Evolutionary conservation across 169 alveolate genomes (phyloP), one percentile per base, ranked within the genome.

Genomic region (Plasmodium chabaudi): DNA sequence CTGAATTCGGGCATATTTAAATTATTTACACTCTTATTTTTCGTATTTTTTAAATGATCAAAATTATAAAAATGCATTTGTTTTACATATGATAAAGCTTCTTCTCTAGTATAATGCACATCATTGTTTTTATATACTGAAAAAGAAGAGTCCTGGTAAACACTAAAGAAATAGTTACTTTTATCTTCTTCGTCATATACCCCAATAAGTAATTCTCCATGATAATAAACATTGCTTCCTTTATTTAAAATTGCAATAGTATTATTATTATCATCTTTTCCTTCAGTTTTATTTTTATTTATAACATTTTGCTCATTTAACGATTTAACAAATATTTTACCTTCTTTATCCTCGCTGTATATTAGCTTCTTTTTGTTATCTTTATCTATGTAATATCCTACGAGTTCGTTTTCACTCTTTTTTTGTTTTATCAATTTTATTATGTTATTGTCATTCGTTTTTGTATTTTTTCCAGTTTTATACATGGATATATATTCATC

Each of bases 41-140:
- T 71, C n/a, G 13, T 63, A 21, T 82, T 82, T 67, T 65, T 82
- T 53, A 82, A 82, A 65, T 82, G 90, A 10, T 65, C 71, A 46
- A 82, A 82, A 67, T 67, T 82, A 60, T 82, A 82, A 53, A 82
- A 82, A 55, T 82, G 7, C 51, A 82, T 59, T n/a, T 82, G 90
- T 44, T 82, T 72, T 13, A 82, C 49, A 67, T 82, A 82, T 39
- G 82, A 56, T 67, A 82, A 71, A 3, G 84, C 67, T 67, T 82
- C 90, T 19, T 82, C 90, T 21, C 90, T 82, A 1, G 90, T 39
- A 39, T 67, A 82, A 42, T 46, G 49, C 17, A 67, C 84, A 59
- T 82, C 63, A 25, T 67, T 70, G 23, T 67, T 42, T 13, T 67
- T 82, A 67, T 82, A 82, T 42, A 67, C 90, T 34, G 84, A 67